Evolutionary conservation across 2,329 filamentous ascomycete species (phyloP).

Genomic region (Aspergillus arachidicola): DNA sequence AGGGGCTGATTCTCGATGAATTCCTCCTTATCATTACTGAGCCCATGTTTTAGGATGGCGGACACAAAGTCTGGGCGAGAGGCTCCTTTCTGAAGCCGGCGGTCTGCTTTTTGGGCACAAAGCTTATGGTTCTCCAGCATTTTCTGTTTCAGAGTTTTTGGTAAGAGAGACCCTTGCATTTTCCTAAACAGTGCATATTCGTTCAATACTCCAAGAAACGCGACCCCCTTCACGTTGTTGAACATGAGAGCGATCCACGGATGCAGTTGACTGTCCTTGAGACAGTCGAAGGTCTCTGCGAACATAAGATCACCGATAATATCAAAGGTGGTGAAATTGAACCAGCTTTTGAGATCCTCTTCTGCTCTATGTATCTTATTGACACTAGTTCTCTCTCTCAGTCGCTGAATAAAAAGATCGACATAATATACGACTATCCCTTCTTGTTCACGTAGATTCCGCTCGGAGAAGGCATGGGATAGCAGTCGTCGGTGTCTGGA

Average conservation of each 20-base stretch:
- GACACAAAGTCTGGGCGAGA: slow-evolving; percentile 25
- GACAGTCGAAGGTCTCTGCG: slow-evolving; percentile 36
- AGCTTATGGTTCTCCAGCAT: slow-evolving; percentile 3
- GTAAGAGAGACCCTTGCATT: neutral
- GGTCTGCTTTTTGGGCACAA: slow-evolving; percentile 23
- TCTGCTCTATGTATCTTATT: slow-evolving; percentile 1
- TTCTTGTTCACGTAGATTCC: slow-evolving; percentile 28
- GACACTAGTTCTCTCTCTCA: slow-evolving; percentile 12
- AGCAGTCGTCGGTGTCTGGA: slow-evolving; percentile 22
- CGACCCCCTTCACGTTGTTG: slow-evolving; percentile 15
- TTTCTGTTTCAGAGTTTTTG: neutral
- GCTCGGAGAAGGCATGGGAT: slow-evolving; percentile 29
- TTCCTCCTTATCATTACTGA: neutral
- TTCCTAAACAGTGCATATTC: neutral
- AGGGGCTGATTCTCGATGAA: slow-evolving; percentile 2
- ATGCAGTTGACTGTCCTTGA: slow-evolving; percentile 34
- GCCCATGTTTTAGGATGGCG: neutral
- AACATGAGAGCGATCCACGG: slow-evolving; percentile 41
- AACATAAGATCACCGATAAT: slow-evolving; percentile 31
- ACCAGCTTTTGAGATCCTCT: slow-evolving; percentile 29
- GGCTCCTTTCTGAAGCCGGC: slow-evolving; percentile 20
- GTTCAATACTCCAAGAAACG: neutral
- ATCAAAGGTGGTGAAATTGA: slow-evolving; percentile 40
- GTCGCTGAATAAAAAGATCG: slow-evolving; percentile 20
- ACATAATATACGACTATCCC: slow-evolving; percentile 22